A percentile compares a stretch with the other conserved stretches of the same genome.
Evolutionary conservation across 352 stramenopile species (phyloP).

Genomic region (Phytophthora fragariae): DNA sequence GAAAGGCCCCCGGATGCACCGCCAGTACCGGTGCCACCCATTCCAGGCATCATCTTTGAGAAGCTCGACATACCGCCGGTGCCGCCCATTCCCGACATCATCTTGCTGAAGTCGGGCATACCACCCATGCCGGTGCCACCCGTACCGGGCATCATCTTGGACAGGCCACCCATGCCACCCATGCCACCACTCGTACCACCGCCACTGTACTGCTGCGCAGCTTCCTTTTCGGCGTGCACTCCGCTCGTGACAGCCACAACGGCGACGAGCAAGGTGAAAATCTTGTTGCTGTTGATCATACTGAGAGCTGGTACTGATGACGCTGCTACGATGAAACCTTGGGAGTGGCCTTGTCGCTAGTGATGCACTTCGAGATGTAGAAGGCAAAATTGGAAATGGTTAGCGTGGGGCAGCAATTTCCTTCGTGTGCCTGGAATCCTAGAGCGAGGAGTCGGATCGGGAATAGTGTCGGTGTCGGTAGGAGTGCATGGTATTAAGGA

Average conservation of each 20-base stretch:
- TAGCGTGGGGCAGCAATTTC: background rate
- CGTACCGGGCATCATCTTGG: background rate
- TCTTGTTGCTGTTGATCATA: background rate
- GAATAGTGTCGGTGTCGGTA: background rate
- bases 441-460: background rate
- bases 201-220: background rate
- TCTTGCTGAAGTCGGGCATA: background rate
- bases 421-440: background rate
- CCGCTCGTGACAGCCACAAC: background rate
- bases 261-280: background rate
- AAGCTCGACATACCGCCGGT: background rate
- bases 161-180: background rate
- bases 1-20: background rate
- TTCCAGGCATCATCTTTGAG: constrained; percentile 3
- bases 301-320: background rate
- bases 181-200: background rate
- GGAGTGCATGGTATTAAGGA: background rate
- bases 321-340: background rate
- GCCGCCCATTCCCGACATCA: constrained; percentile 4
- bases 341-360: background rate
- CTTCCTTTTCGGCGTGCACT: constrained; percentile 1
- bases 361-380: background rate
- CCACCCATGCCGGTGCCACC: background rate
- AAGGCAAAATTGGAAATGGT: background rate
- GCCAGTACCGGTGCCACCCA: background rate